Evolutionary conservation across 192 early-diverging fungal genomes (phyloP).

Genomic region (Rhizophlyctis rosea): DNA sequence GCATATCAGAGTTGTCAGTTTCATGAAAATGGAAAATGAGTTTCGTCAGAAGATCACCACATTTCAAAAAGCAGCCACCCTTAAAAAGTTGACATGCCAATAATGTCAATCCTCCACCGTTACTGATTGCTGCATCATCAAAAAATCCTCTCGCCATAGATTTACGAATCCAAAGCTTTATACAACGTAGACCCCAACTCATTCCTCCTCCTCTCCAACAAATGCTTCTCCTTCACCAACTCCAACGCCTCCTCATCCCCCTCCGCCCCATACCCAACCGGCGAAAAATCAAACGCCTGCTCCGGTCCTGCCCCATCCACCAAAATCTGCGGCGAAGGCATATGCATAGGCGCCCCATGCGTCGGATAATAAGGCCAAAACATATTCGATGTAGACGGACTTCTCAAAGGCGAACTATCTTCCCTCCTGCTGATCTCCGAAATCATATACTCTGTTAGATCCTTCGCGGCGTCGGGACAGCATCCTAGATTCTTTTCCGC

Average conservation of each 20-base stretch:
- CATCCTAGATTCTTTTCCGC: not conserved
- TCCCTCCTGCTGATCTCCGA: conserved; percentile 3
- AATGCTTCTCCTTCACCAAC: conserved; percentile 34
- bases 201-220: conserved; percentile 35
- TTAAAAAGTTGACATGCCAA: too few species aligned
- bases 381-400: not conserved
- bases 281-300: conserved; percentile 1
- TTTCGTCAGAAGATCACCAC: too few species aligned
- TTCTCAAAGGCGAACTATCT: not conserved
- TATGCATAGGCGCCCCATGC: conserved; percentile 17
- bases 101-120: too few species aligned
- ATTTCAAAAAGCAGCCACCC: too few species aligned
- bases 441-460: conserved; percentile 32
- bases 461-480: conserved; percentile 19
- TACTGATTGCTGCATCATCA: too few species aligned
- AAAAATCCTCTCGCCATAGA: too few species aligned
- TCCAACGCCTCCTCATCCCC: conserved; percentile 17
- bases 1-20: too few species aligned
- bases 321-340: conserved; percentile 23
- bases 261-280: conserved; percentile 2
- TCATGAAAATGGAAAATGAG: too few species aligned
- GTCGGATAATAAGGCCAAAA: conserved; percentile 29
- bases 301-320: not conserved
- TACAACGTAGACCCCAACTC: conserved; percentile 26
- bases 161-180: too few species aligned